Conservation (phyloP, 2,329 filamentous ascomycete species). For the Golovinomyces cichoracearum region DNA sequence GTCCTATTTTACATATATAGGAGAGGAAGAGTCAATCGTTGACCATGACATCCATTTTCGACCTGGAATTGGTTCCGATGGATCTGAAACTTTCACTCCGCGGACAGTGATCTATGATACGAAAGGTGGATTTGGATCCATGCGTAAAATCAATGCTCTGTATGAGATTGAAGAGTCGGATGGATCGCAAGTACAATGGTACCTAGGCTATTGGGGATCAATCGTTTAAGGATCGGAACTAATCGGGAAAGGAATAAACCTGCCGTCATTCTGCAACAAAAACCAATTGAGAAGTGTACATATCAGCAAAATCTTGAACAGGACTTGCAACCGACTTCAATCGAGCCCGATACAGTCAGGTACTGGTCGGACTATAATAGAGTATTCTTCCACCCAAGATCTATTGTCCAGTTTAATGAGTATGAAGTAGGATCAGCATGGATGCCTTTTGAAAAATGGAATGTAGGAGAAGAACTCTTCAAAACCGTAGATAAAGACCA, state of each 20-base stretch:
- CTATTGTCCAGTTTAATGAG: slow-evolving; percentile 64
- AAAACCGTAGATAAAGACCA: slow-evolving; percentile 47
- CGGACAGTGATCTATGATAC: slow-evolving; percentile 83
- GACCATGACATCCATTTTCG: slow-evolving; percentile 79
- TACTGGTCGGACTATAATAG: slow-evolving; percentile 95
- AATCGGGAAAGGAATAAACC: slow-evolving; percentile 30
- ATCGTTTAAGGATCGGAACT: background rate
- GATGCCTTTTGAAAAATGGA: slow-evolving; percentile 60
- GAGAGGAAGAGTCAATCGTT: slow-evolving; percentile 37
- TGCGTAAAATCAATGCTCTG: slow-evolving; percentile 67
- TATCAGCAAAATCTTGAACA: slow-evolving; percentile 62
- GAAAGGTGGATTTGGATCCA: slow-evolving; percentile 72
- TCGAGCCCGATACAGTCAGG: slow-evolving; percentile 47
- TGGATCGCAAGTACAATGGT: slow-evolving; percentile 17
- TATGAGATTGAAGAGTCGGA: slow-evolving; percentile 26
- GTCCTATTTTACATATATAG: slow-evolving; percentile 80
- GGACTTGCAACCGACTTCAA: slow-evolving; percentile 33
- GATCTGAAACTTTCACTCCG: slow-evolving; percentile 74
- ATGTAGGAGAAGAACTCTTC: slow-evolving; percentile 51
- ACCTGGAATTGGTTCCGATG: slow-evolving; percentile 55
- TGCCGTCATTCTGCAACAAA: slow-evolving; percentile 40
- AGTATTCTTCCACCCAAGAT: slow-evolving; percentile 74
- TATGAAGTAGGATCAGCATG: slow-evolving; percentile 59
- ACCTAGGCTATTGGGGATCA: slow-evolving; percentile 3
- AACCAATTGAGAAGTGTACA: slow-evolving; percentile 38